phyloP scores from a whole-genome alignment of 2,329 filamentous ascomycete species.

The Trichophyton mentagrophytes region DNA sequence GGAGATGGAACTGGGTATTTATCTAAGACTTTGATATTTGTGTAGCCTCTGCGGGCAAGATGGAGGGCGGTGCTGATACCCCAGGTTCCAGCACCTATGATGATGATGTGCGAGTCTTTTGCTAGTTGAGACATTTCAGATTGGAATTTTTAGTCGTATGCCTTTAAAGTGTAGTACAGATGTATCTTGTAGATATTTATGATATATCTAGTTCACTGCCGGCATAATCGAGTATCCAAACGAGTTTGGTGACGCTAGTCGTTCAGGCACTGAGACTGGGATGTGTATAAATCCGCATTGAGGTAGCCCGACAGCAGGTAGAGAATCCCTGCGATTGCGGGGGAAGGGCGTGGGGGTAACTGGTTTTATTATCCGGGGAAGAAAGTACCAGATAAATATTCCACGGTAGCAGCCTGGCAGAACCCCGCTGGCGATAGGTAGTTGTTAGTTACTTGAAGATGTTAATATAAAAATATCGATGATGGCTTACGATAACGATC shows the following conservation, averaged over 20 bases:
- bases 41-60: slow-evolving; percentile 35
- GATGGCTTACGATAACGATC: neutral
- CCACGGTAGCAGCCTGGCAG: neutral
- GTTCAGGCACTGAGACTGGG: too few species aligned
- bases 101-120: slow-evolving; percentile 22
- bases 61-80: slow-evolving; percentile 35
- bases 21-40: slow-evolving; percentile 38
- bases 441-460: neutral
- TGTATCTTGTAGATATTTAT: too few species aligned
- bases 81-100: slow-evolving; percentile 34
- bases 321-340: neutral
- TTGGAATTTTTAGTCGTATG: neutral
- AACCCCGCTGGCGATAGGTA: too few species aligned
- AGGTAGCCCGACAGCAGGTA: neutral
- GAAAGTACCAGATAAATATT: neutral
- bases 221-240: neutral
- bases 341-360: neutral
- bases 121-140: neutral
- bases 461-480: neutral
- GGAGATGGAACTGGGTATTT: slow-evolving; percentile 23
- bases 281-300: too few species aligned
- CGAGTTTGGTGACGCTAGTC: neutral
- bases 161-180: too few species aligned
- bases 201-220: neutral
- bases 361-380: neutral